Base-by-base conservation (phyloP, 306 rosid species). In the Datisca glomerata region DNA sequence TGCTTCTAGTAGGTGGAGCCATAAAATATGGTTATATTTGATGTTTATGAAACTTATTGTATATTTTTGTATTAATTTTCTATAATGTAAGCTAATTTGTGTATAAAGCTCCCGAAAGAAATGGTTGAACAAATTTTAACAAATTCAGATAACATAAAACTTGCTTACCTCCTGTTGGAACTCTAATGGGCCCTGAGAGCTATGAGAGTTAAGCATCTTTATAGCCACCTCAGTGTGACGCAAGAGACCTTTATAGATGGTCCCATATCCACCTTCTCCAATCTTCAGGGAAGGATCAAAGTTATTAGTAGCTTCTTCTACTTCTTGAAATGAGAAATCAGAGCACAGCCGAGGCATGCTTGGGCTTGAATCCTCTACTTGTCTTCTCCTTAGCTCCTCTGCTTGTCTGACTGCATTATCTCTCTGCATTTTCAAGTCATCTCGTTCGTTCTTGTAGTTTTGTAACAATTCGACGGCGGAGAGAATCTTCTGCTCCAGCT, bases 241-340 rank as follows among this genome's bases (percentile, higher is more conserved):
- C 51, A 89, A 29, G 45, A 53, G 18, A 33, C 92, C 98, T 68
- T 57, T 75, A 32, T 57, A 84, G 51, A 89, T 66, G 32, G 59
- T 84, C 62, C 98, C 98, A 51, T 84, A 89, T 51, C 98, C 95
- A 17, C 95, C 98, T 66, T 80, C 86, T 56, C 98, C 95, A 7
- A 89, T 84, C 86, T 70, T 80, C 19, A 50, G 43, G 23, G 80
- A 66, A 6, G 59, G 67, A 59, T 73, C 50, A 40, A 84, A 80
- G 53, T 57, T 64, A 33, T 13, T 22, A 28, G 93, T 84, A 11
- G 95, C 91, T 70, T 84, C 75, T 54, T 63, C 59, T 24, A 89
- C 68, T 66, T 89, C 95, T 3, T 32, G 10, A 55, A 61, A 61
- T 15, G 77, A 63, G 56, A 89, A 75, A 31, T 83, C 93, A n/a